Base-by-base conservation (phyloP, 2,329 filamentous ascomycete genomes). In the Lanzia echinophila region DNA sequence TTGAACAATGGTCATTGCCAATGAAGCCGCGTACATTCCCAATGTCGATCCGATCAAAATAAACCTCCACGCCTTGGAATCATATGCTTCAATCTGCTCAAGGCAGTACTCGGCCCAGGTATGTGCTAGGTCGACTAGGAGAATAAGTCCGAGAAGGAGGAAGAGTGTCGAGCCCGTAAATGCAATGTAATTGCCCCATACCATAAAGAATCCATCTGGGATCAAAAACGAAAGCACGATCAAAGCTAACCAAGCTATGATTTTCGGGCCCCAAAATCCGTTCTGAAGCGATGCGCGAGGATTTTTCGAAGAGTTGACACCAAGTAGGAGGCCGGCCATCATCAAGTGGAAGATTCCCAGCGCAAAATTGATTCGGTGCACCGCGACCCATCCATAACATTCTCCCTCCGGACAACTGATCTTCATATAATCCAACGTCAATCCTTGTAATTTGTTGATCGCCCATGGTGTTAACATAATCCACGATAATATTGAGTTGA, bases 391-490 rank as follows among this genome's bases (percentile, higher is more conserved):
- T 63, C 94, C 94, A 68, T 95, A 88, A 70, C 94, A 99, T 67
- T 92, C 81, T 62, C 92, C 88, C 47, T 88, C 91, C 28, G 89
- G 86, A 69, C 94, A 99, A 66, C 87, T 86, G 67, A 99, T 95
- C 66, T 90, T 90, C 75, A 99, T 91, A 68, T 96, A 97, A 72
- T 97, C 90, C 61, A 99, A 79, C 12, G 90, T 94, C 52, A 97
- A 77, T 60, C 95, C 83, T 72, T 97, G 85, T 6, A 99, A 79
- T 70, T 97, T 97, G 66, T 96, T 89, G 68, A 99, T 88, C 33
- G 94, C 94, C 94, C 94, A 99, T 50, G 90, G 89, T 20, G 94
- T 99, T 74, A 99, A 90, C 90, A 97, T 96, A 63, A 99, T 89
- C 94, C 94, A 99, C 34, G 94, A 92, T 49, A 97, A 71, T 60